Base-by-base conservation (phyloP, 805 yeast genomes). In the Hanseniaspora singularis region DNA sequence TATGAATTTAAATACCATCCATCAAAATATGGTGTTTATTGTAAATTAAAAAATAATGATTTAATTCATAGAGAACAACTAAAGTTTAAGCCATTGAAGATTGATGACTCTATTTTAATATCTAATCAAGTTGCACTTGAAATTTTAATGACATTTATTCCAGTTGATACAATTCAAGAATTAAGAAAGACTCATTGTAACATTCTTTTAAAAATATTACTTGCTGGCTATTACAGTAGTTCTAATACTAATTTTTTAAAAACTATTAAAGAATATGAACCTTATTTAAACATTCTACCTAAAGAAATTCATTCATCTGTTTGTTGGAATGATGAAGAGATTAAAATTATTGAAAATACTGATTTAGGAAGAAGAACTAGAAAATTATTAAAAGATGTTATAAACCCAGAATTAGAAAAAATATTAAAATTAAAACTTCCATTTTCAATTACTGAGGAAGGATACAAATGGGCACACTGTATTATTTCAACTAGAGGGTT, bases 401-500 rank as follows among this genome's bases (percentile, higher is more conserved):
- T 77, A 4, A 36, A 64, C 3, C 55, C 54, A 23, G 49, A 42
- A 12, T 16, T 18, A 38, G 18, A 31, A 24, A 15, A 32, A 40
- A 31, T 54, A 54, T 30, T 32, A 37, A 1, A 40, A 52, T 22
- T 55, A 51, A 38, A 58, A 55, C 24, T 53, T 53, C 16, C 60
- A 61, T 38, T 45, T 59, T n/a, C 33, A 61, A 45, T 63, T 61
- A 55, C 76, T 49, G 81, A 82, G 54, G 66, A 76, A 0, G 77
- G 76, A 5, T 87, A 79, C 57, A 57, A 81, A 4, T 88, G 96
- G 95, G 76, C 94, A 0, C 64, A 72, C 34, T 67, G 74, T 38
- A 80, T 84, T 12, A 70, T 83, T 52, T 71, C 77, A 10, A 79
- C 95, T 1, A 70, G 96, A 52, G 81, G 92, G 0, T 88, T 88